Base-by-base conservation (phyloP, 345 rosid genomes). In the Capsella bursapastoris region DNA sequence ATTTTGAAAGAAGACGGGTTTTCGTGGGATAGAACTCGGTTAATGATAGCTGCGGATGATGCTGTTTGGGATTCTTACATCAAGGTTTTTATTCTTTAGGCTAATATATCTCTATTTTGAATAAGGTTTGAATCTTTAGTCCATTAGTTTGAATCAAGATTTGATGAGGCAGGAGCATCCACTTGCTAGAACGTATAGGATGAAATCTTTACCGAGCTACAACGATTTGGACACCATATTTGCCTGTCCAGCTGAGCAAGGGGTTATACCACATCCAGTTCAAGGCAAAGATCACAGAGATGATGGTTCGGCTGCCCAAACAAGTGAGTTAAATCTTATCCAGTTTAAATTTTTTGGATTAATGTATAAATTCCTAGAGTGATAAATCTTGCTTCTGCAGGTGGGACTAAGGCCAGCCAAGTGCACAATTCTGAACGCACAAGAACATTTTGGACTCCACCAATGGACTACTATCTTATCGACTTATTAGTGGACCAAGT, bases 361-460 rank as follows among this genome's bases (percentile, higher is more conserved):
- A 28, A 1, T 43, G 10, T 27, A 27, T 3, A 13, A 49, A 32
- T 44, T 7, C 47, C 14, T 3, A 32, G 35, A 18, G 2, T 14
- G 1, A 2, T 0, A 38, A n/a, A 43, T 64, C 61, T 66, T 76
- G 28, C 68, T 52, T 63, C 22, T 75, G 67, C 65, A 82, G 92
- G 80, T 51, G 86, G 81, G 65, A 78, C 62, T 73, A 92, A 81
- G 66, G 83, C 66, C 32, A 79, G 70, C 53, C 82, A 72, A 34
- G 74, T 57, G 64, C 64, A 78, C n/a, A 35, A 34, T 66, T 35
- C 70, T 70, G 93, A 89, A 74, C 92, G 98, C 34, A 86, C 87
- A 1, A 82, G 98, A 79, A 92, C 96, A 25, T 88, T 84, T 73
- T 90, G 96, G 96, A 88, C 95, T 0, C 91, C 94, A 4, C 96